These are phyloP conservation scores for Leersia perrieri DNA, from an alignment of 176 grass and related monocot genomes.

Conservation along the genomic window DNA sequence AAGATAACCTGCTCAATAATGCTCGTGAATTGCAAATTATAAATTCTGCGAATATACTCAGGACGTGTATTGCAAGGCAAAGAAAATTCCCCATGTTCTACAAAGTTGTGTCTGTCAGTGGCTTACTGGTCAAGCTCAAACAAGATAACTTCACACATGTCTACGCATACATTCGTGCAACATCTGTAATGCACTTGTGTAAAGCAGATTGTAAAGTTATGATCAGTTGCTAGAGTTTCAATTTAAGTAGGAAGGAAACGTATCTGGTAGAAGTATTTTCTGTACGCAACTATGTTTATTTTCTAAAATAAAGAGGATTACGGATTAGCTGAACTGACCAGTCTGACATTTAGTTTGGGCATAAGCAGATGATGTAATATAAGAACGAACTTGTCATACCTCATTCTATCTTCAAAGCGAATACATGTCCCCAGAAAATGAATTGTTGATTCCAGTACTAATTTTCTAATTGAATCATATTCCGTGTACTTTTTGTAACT, in stretches of 20 bases:
- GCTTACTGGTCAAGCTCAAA: not conserved
- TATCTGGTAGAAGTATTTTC: not conserved
- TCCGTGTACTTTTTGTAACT: not conserved
- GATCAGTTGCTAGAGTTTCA: not conserved
- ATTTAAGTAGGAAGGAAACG: not conserved
- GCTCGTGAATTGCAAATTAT: not conserved
- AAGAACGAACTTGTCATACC: conserved; percentile 2
- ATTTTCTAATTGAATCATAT: not conserved
- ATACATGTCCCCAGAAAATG: not conserved
- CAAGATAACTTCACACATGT: not conserved
- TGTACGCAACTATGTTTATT: not conserved
- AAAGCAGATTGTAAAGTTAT: not conserved
- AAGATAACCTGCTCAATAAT: not conserved
- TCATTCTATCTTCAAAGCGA: not conserved
- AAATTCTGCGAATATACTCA: not conserved
- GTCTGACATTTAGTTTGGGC: conserved; percentile 15
- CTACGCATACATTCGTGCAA: not conserved
- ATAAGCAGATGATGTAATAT: not conserved
- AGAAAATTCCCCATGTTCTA: not conserved
- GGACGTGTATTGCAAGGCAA: conserved; percentile 16
- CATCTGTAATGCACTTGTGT: not conserved
- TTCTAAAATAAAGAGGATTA: not conserved
- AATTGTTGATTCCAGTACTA: not conserved
- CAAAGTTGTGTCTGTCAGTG: not conserved
- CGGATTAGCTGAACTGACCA: not conserved